These are phyloP conservation scores for Pluteus cervinus DNA, from an alignment of 768 basidiomycete genomes.

Conservation along the genomic window DNA sequence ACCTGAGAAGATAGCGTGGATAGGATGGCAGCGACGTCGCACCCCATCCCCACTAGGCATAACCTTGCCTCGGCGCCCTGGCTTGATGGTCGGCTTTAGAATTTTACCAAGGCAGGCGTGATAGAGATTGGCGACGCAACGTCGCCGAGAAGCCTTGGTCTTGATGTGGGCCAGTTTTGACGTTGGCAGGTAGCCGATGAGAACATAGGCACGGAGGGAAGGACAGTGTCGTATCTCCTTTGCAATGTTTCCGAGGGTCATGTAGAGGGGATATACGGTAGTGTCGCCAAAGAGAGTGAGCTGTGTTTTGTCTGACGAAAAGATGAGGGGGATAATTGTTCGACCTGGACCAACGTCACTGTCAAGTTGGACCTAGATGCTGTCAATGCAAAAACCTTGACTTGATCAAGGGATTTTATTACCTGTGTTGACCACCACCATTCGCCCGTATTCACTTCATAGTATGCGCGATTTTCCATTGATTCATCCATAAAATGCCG, in stretches of 20 bases:
- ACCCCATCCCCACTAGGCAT: conserved; percentile 26
- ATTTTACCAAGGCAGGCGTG: conserved; percentile 31
- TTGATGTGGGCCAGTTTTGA: conserved; percentile 21
- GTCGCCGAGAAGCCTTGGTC: conserved; percentile 11
- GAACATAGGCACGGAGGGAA: conserved; percentile 18
- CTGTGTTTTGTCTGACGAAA: conserved; percentile 37
- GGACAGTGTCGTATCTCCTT: conserved; percentile 28
- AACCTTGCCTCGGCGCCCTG: conserved; percentile 13
- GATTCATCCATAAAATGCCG: conserved; percentile 19
- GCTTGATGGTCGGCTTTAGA: conserved; percentile 14
- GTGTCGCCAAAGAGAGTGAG: conserved; percentile 31
- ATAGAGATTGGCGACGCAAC: conserved; percentile 20
- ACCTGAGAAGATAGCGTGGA: conserved; percentile 29
- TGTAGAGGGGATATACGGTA: conserved; percentile 34
- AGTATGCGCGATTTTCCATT: conserved; percentile 14
- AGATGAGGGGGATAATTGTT: conserved; percentile 32
- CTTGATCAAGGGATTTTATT: too few relatives aligned
- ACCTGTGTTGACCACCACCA: conserved; percentile 34
- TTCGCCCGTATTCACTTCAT: conserved; percentile 26
- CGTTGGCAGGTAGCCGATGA: conserved; percentile 31
- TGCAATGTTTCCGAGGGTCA: conserved; percentile 35
- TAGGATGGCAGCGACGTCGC: conserved; percentile 22
- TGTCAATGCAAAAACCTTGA: neutral
- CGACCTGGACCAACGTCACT: neutral
- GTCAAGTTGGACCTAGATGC: neutral